A percentile compares a stretch with the other conserved stretches of the same genome.
These are phyloP conservation scores for Globisporangium viniferum DNA, from an alignment of 352 stramenopile genomes.

Conservation along the genomic window DNA sequence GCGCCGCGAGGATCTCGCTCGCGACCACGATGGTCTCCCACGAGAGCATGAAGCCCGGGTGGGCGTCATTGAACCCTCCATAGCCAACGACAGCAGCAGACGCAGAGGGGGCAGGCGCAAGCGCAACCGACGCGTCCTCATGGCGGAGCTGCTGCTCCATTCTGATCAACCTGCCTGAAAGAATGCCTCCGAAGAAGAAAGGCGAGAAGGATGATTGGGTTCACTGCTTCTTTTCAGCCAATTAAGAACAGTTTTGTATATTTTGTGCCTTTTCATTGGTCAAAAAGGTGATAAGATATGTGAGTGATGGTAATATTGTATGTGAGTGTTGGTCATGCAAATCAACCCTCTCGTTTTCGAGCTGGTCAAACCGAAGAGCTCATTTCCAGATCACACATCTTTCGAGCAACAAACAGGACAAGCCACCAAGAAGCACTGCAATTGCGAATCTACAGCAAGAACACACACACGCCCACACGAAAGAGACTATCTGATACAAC, in stretches of 20 bases:
- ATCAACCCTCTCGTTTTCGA: not conserved
- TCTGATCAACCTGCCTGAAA: not conserved
- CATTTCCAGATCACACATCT: constrained; percentile 6
- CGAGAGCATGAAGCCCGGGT: constrained; percentile 18
- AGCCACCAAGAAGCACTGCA: not conserved
- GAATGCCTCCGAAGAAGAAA: not conserved
- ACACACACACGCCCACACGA: not conserved
- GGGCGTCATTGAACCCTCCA: not conserved
- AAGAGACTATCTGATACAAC: not conserved
- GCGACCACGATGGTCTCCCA: constrained; percentile 58
- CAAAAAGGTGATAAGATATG: not conserved
- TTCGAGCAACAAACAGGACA: not conserved
- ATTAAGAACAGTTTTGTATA: not conserved
- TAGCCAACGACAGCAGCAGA: not conserved
- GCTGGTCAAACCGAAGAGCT: not conserved
- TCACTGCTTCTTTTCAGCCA: not conserved
- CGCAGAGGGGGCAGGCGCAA: not conserved
- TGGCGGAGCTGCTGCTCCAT: not conserved
- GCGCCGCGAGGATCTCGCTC: constrained; percentile 38
- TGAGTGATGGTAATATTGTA: constrained; percentile 5
- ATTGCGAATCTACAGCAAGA: not conserved
- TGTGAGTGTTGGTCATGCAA: not conserved
- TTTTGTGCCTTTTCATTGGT: not conserved
- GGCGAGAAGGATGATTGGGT: not conserved
- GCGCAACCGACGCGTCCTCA: not conserved